phyloP scores from a whole-genome alignment of 2,329 filamentous ascomycete species.

The Sporothrix variecibatus region DNA sequence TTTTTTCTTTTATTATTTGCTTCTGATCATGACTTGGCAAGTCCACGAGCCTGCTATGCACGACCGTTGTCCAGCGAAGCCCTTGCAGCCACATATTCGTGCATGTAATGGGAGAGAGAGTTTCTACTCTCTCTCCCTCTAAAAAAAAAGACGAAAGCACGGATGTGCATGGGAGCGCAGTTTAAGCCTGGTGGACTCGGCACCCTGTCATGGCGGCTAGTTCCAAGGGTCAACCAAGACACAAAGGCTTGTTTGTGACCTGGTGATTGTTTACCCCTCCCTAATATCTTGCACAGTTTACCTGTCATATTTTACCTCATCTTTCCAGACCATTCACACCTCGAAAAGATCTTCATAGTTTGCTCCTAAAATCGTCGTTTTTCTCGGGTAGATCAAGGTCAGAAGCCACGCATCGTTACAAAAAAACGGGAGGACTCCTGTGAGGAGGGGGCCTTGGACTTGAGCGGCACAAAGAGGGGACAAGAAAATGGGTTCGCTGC shows the following conservation, averaged over 20 bases:
- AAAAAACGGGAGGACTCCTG: background rate
- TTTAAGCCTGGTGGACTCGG: background rate
- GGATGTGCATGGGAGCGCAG: background rate
- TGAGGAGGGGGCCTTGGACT: background rate
- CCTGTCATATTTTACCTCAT: background rate
- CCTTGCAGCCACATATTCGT: conserved; percentile 1
- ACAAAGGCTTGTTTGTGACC: conserved; percentile 10
- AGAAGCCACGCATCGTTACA: background rate
- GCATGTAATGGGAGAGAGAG: no score
- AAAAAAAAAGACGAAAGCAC: background rate
- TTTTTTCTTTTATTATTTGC: background rate
- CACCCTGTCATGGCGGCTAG: background rate
- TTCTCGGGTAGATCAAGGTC: background rate
- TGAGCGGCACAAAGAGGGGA: conserved; percentile 14
- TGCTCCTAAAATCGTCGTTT: background rate
- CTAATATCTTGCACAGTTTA: background rate
- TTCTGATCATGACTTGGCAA: conserved; percentile 11
- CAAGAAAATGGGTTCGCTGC: conserved; percentile 15
- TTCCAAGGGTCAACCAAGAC: conserved; percentile 1
- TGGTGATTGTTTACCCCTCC: conserved; percentile 14
- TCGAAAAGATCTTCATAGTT: background rate
- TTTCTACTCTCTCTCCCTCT: no score
- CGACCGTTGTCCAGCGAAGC: background rate
- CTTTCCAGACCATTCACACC: background rate
- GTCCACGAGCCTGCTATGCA: background rate